Evolutionary conservation across 768 basidiomycete genomes (phyloP).

Genomic region (Leccinellum luteum): DNA sequence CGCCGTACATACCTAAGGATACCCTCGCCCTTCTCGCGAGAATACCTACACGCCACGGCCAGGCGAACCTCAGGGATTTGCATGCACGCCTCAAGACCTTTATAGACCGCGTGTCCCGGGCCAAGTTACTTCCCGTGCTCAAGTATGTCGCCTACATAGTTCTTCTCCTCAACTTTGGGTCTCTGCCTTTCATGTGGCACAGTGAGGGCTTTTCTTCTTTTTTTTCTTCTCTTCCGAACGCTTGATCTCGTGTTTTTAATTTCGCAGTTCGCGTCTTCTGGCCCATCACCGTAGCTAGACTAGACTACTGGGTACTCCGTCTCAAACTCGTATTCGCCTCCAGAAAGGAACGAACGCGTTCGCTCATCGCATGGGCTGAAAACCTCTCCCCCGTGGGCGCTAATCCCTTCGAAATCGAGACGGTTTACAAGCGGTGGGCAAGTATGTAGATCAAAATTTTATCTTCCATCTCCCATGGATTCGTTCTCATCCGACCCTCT

Average conservation of each 20-base stretch:
- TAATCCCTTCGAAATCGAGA: constrained; percentile 49
- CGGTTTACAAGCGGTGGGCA: constrained; percentile 49
- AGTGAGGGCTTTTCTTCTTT: constrained; percentile 39
- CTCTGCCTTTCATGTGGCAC: constrained; percentile 68
- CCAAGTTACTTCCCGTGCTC: constrained; percentile 11
- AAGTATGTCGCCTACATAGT: constrained; percentile 34
- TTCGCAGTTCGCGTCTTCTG: constrained; percentile 51
- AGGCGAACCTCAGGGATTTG: not conserved
- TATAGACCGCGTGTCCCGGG: constrained; percentile 2
- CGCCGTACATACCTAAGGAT: constrained; percentile 4
- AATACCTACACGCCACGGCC: constrained; percentile 8
- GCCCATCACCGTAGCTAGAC: constrained; percentile 38
- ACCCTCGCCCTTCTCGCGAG: constrained; percentile 8
- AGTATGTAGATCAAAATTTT: constrained; percentile 34
- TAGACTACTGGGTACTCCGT: constrained; percentile 33
- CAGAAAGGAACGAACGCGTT: constrained; percentile 27
- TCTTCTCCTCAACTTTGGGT: constrained; percentile 57
- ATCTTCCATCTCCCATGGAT: not conserved
- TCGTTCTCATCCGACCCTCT: not conserved
- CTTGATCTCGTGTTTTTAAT: not conserved
- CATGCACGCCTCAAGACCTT: constrained; percentile 4
- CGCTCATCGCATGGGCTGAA: constrained; percentile 46
- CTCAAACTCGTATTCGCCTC: constrained; percentile 40
- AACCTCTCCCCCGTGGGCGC: constrained; percentile 50
- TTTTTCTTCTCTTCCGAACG: not conserved